Evolutionary conservation across 2,329 filamentous ascomycete species (phyloP).

Genomic region (Paraphoma chrysanthemicola): DNA sequence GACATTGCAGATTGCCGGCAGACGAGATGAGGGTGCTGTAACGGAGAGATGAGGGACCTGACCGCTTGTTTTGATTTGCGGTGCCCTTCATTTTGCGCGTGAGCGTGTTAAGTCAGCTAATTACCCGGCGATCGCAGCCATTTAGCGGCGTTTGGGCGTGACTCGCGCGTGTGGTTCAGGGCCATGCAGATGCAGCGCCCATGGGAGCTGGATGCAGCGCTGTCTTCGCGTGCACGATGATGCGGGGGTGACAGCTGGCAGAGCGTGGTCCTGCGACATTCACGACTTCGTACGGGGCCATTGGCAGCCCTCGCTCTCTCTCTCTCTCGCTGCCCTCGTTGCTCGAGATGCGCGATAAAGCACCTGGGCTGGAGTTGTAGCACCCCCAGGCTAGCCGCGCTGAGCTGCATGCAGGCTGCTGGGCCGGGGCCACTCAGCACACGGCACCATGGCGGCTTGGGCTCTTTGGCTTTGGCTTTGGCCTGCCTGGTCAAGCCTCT

Average conservation of each 20-base stretch:
- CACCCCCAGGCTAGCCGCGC: background rate
- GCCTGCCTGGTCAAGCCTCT: conserved; percentile 19
- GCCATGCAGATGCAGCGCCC: background rate
- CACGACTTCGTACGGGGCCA: too few species aligned
- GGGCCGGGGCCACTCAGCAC: background rate
- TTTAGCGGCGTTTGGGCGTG: conserved; percentile 10
- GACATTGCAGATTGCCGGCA: background rate
- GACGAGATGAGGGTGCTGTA: conserved; percentile 15
- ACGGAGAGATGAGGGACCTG: background rate
- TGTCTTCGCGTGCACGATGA: background rate
- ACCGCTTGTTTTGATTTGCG: background rate
- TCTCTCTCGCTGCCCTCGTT: background rate
- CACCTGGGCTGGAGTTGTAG: background rate
- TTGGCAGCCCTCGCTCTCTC: too few species aligned
- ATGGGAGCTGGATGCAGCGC: background rate
- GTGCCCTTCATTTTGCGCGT: background rate
- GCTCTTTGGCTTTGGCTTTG: conserved; percentile 1
- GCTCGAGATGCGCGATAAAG: background rate
- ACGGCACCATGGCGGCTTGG: conserved; percentile 1
- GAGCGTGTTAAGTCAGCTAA: conserved; percentile 6
- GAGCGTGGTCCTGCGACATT: background rate
- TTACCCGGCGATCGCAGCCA: conserved; percentile 20
- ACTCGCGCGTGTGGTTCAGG: background rate
- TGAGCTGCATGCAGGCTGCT: background rate
- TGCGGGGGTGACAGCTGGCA: background rate